Evolutionary conservation across 2,329 filamentous ascomycete genomes (phyloP).

Genomic region (Blumeria hordei): DNA sequence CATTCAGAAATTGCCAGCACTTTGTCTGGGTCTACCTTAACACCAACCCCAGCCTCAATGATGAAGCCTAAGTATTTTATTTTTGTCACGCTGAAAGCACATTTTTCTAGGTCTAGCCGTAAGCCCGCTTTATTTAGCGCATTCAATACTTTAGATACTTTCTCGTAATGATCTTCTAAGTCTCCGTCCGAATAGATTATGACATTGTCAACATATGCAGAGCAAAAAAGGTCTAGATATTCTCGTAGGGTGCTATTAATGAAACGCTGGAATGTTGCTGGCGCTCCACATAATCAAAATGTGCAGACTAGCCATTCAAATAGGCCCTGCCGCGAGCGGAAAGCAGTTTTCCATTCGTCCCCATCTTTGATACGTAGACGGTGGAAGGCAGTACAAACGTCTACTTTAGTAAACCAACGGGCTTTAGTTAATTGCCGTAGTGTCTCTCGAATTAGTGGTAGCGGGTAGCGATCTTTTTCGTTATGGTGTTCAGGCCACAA

Average conservation of each 20-base stretch:
- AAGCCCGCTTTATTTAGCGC: no score
- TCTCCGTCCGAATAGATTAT: background rate
- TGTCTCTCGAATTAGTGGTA: no score
- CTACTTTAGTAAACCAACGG: background rate
- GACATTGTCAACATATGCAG: background rate
- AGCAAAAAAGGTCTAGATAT: background rate
- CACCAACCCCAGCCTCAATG: background rate
- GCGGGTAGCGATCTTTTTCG: no score
- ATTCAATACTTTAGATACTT: background rate
- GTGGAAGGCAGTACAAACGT: background rate
- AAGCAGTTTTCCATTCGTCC: no score
- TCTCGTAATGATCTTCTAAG: background rate
- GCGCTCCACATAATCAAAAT: no score
- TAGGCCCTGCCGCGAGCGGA: no score
- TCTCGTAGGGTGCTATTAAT: no score
- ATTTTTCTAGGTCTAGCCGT: no score
- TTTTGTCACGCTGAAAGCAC: background rate
- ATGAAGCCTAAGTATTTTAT: background rate
- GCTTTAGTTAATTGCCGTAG: background rate
- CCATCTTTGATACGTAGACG: background rate
- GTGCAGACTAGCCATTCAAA: no score
- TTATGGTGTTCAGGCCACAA: no score
- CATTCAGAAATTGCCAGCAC: background rate
- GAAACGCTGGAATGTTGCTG: no score
- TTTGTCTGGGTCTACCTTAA: background rate